Percentiles rank a stretch among this genome's conserved stretches.
These are phyloP conservation scores for Populus alba DNA, from an alignment of 345 rosid species.

Conservation along the genomic window DNA sequence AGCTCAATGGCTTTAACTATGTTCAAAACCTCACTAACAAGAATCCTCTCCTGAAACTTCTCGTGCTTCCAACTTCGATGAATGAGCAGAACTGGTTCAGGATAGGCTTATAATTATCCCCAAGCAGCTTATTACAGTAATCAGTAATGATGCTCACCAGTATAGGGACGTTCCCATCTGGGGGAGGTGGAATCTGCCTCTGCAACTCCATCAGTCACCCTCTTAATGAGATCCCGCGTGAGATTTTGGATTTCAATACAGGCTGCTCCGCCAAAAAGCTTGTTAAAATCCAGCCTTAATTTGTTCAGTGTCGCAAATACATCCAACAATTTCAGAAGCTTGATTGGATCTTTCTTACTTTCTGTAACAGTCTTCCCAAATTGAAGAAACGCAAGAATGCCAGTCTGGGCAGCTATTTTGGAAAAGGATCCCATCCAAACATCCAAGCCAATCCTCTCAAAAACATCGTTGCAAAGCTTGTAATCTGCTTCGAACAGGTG, in stretches of 20 bases:
- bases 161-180: slow-evolving; percentile 76
- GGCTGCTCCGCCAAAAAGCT: slow-evolving; percentile 94
- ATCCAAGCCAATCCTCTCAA: slow-evolving; percentile 79
- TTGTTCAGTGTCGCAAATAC: slow-evolving; percentile 81
- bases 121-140: slow-evolving; percentile 81
- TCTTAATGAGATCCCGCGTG: slow-evolving; percentile 89
- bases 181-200: slow-evolving; percentile 75
- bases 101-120: slow-evolving; percentile 74
- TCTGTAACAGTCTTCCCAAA: slow-evolving; percentile 94
- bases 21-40: slow-evolving; percentile 61
- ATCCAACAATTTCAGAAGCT: slow-evolving; percentile 86
- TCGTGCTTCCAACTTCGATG: slow-evolving; percentile 95
- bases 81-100: slow-evolving; percentile 76
- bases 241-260: slow-evolving; percentile 90
- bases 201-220: slow-evolving; percentile 76
- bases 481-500: slow-evolving; percentile 95
- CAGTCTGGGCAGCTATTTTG: slow-evolving; percentile 94
- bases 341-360: slow-evolving; percentile 89
- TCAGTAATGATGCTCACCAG: slow-evolving; percentile 80
- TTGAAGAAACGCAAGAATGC: slow-evolving; percentile 87
- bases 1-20: slow-evolving; percentile 67
- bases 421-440: slow-evolving; percentile 97
- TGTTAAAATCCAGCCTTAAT: slow-evolving; percentile 84
- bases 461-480: slow-evolving; percentile 88
- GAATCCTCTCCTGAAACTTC: slow-evolving; percentile 80